Base-by-base conservation (phyloP, 2,329 filamentous ascomycete species). In the Epicoccum sorghinum region DNA sequence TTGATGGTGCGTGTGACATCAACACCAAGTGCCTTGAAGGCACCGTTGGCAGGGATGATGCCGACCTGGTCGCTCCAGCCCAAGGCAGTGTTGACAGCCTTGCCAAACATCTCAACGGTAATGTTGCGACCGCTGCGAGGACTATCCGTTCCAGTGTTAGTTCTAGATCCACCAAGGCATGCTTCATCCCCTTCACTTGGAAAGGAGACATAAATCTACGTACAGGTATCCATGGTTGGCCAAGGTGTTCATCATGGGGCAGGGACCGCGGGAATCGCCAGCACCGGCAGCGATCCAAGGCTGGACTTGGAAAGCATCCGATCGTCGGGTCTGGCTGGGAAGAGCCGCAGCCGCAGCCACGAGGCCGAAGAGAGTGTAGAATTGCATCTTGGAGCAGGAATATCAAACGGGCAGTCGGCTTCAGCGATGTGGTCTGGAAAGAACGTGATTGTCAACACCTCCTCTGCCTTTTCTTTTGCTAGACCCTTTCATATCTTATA, bases 191-290 rank as follows among this genome's bases (percentile, higher is more conserved):
- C 12, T 30, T 12, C 3, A 30, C 12, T 7, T 30, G 29, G 2
- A 3, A 30, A 18, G 29, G 29, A 30, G 29, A 7, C 29, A 2
- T 2, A 12, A 30, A 7, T 7, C n/a, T 30, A 47, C 44, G 14
- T 47, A 47, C 44, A 47, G 44, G n/a, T 47, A 47, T 38, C 44
- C 44, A 38, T 47, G 44, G 33, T 47, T 47, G 44, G 44, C 44
- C 23, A 47, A 39, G 1, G 44, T 47, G 23, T 47, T 47, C 44
- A 47, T n/a, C 44, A 47, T 47, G 14, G 44, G 44, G 35, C 44
- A 47, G n/a, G 44, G 44, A 4, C 24, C 44, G 44, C 44, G 44
- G 13, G 44, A 47, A 12, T 47, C 44, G 14, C 23, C 35, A 38
- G 44, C 24, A 24, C 7, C 24, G 38, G 38, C 38, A 29, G 38